phyloP scores from a whole-genome alignment of 106 monocot genomes.

The Dactylorhiza incarnata region DNA sequence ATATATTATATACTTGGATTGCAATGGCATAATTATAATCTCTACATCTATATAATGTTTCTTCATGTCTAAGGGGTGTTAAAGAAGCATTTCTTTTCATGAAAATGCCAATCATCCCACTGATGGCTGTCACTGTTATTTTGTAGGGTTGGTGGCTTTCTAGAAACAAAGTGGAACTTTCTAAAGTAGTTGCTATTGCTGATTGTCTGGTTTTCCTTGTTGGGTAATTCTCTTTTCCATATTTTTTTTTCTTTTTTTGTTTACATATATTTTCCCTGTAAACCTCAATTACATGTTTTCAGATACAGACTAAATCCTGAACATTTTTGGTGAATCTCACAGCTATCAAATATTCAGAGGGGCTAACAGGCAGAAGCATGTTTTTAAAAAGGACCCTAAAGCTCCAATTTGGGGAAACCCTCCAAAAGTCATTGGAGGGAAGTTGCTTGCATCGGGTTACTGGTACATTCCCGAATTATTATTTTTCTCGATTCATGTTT shows the following conservation, averaged over 20 bases:
- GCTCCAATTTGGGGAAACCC: constrained; percentile 84
- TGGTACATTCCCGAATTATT: constrained; percentile 41
- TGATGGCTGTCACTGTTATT: background rate
- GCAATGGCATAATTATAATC: no score
- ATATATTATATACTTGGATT: no score
- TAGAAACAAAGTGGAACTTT: constrained; percentile 56
- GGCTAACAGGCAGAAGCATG: constrained; percentile 92
- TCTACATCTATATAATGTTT: no score
- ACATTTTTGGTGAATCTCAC: constrained; percentile 11
- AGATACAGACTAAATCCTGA: background rate
- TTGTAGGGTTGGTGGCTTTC: constrained; percentile 96
- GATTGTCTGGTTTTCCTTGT: constrained; percentile 57
- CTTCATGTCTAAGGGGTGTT: no score
- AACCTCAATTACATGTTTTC: background rate
- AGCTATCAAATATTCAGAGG: constrained; percentile 93
- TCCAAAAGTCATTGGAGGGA: constrained; percentile 90
- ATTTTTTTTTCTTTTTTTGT: background rate
- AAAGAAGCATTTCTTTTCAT: no score
- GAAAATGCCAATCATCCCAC: background rate
- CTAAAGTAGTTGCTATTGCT: constrained; percentile 34
- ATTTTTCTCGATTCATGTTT: background rate
- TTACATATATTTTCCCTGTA: background rate
- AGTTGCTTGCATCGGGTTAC: constrained; percentile 94
- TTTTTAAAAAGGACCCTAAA: constrained; percentile 87
- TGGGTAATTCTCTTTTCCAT: constrained; percentile 35